A percentile compares a stretch with the other conserved stretches of the same genome.
phyloP scores from a whole-genome alignment of 2,329 filamentous ascomycete species.

The Peltaster fructicola region DNA sequence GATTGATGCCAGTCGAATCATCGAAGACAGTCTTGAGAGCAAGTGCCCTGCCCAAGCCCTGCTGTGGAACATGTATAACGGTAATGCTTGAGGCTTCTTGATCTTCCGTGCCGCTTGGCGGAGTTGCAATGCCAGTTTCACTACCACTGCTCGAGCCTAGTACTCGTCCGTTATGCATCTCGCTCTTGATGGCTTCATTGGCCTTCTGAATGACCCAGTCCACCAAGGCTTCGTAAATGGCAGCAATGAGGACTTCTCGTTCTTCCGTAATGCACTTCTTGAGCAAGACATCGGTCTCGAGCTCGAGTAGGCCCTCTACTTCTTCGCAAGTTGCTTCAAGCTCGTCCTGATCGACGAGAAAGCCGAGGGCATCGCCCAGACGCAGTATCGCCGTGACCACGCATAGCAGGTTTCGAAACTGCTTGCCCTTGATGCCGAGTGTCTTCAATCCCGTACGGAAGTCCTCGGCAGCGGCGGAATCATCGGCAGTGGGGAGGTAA shows the following conservation, averaged over 20 bases:
- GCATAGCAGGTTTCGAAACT: slow-evolving; percentile 68
- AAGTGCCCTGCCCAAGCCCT: slow-evolving; percentile 69
- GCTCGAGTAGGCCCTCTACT: slow-evolving; percentile 65
- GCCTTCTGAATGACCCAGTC: slow-evolving; percentile 87
- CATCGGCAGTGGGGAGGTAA: slow-evolving; percentile 83
- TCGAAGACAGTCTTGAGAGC: slow-evolving; percentile 84
- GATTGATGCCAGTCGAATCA: slow-evolving; percentile 79
- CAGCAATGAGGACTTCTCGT: slow-evolving; percentile 62
- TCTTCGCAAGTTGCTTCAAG: slow-evolving; percentile 82
- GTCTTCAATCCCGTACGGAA: slow-evolving; percentile 73
- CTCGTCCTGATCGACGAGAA: slow-evolving; percentile 65
- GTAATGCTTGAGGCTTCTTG: slow-evolving; percentile 80
- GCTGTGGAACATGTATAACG: slow-evolving; percentile 67
- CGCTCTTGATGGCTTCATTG: slow-evolving; percentile 63
- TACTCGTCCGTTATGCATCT: slow-evolving; percentile 50
- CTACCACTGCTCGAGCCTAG: slow-evolving; percentile 52
- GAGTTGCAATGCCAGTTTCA: slow-evolving; percentile 40
- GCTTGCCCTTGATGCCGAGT: slow-evolving; percentile 80
- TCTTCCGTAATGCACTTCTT: slow-evolving; percentile 71
- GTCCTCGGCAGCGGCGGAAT: slow-evolving; percentile 82
- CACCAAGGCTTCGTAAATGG: slow-evolving; percentile 81
- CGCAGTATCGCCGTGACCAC: slow-evolving; percentile 75
- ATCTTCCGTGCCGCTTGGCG: slow-evolving; percentile 44
- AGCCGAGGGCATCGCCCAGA: slow-evolving; percentile 76
- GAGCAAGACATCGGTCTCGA: slow-evolving; percentile 69